Percentiles rank a stretch among this genome's conserved stretches.
Evolutionary conservation across 345 rosid species (phyloP).

Genomic region (Reutealis trisperma): DNA sequence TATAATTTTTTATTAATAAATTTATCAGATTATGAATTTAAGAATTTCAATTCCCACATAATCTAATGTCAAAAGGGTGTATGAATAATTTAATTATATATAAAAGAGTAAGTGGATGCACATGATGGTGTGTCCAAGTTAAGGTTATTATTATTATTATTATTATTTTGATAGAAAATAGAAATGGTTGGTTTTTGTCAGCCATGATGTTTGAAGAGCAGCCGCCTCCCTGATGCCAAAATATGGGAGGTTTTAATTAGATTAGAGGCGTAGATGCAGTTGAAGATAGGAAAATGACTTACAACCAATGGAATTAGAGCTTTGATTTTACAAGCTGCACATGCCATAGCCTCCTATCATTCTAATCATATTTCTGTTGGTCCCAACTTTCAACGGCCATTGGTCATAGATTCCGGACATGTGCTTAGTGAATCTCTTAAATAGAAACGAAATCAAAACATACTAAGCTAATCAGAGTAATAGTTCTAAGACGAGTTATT

Average conservation of each 20-base stretch:
- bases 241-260: neutral
- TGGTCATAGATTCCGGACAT: neutral
- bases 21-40: too few species aligned
- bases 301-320: constrained; percentile 12
- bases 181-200: neutral
- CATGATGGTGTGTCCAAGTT: neutral
- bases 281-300: constrained; percentile 19
- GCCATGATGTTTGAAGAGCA: neutral
- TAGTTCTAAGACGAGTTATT: too few species aligned
- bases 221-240: neutral
- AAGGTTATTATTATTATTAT: too few species aligned
- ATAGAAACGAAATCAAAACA: neutral
- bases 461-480: neutral
- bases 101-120: too few species aligned
- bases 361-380: neutral
- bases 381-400: neutral
- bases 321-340: neutral
- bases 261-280: neutral
- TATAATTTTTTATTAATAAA: too few species aligned
- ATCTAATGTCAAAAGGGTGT: too few species aligned
- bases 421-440: too few species aligned
- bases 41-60: too few species aligned
- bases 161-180: too few species aligned
- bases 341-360: neutral
- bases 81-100: too few species aligned